Evolutionary conservation across 495 filamentous ascomycete genomes (phyloP).

Genomic region (Peziza echinospora): DNA sequence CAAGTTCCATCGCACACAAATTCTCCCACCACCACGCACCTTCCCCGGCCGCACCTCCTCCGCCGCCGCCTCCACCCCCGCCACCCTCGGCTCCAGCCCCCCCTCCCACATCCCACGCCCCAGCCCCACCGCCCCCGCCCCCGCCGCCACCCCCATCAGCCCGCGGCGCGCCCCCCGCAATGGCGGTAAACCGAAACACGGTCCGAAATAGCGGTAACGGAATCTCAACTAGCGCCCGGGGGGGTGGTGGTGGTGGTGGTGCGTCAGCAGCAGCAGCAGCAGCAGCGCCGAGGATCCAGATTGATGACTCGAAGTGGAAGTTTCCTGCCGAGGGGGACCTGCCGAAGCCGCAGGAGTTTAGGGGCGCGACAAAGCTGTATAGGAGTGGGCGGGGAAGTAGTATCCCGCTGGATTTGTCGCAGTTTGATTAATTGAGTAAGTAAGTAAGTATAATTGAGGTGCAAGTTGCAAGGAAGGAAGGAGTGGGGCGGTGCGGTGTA

Average conservation of each 20-base stretch:
- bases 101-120: conserved; percentile 17
- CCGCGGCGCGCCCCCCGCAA: conserved; percentile 15
- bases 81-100: conserved; percentile 23
- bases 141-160: conserved; percentile 13
- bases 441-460: too few relatives aligned
- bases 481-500: too few relatives aligned
- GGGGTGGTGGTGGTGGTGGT: too few relatives aligned
- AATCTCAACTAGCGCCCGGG: too few relatives aligned
- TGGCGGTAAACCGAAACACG: too few relatives aligned
- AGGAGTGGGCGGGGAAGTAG: conserved; percentile 80
- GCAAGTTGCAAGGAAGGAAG: too few relatives aligned
- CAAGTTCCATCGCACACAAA: neutral
- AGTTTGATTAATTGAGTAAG: conserved; percentile 13
- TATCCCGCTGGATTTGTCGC: conserved; percentile 62
- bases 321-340: conserved; percentile 66
- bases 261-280: too few relatives aligned
- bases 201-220: too few relatives aligned
- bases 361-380: conserved; percentile 51
- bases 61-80: conserved; percentile 17
- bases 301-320: conserved; percentile 69
- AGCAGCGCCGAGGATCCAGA: conserved; percentile 30
- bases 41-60: conserved; percentile 15
- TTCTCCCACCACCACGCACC: neutral
- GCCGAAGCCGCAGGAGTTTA: conserved; percentile 64
- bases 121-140: conserved; percentile 21